Conservation (phyloP, 2,329 filamentous ascomycete species). For the Fusarium sp. region DNA sequence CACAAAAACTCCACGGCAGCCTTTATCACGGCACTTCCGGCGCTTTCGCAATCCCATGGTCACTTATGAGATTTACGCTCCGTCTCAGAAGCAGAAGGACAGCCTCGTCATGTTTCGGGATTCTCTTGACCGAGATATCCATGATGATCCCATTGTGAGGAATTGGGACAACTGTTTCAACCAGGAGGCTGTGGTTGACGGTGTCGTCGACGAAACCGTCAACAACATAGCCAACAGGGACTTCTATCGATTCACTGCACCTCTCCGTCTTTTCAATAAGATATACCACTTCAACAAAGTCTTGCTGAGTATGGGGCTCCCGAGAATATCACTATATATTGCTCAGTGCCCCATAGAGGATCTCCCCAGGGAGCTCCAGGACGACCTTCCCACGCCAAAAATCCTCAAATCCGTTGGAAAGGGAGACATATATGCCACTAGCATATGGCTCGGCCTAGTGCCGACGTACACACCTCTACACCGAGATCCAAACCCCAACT, state of each 20-base stretch:
- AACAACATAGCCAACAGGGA: slow-evolving; percentile 29
- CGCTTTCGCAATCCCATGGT: slow-evolving; percentile 47
- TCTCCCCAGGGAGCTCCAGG: slow-evolving; percentile 70
- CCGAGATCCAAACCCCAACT: slow-evolving; percentile 91
- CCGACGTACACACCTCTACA: slow-evolving; percentile 93
- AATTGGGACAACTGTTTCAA: slow-evolving; percentile 45
- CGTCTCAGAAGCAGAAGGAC: slow-evolving; percentile 24
- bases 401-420: slow-evolving; percentile 72
- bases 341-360: slow-evolving; percentile 80
- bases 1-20: neutral
- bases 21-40: slow-evolving; percentile 45
- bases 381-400: slow-evolving; percentile 75
- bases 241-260: slow-evolving; percentile 69
- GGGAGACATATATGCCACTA: slow-evolving; percentile 87
- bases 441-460: slow-evolving; percentile 87
- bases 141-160: slow-evolving; percentile 47
- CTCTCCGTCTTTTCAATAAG: slow-evolving; percentile 72
- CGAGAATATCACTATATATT: slow-evolving; percentile 74
- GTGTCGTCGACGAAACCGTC: neutral
- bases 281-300: slow-evolving; percentile 59
- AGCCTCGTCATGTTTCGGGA: slow-evolving; percentile 43
- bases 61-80: slow-evolving; percentile 53
- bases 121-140: slow-evolving; percentile 41
- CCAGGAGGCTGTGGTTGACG: neutral
- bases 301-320: slow-evolving; percentile 17